Base-by-base conservation (phyloP, 768 basidiomycete genomes). In the Leccinum variicolor region DNA sequence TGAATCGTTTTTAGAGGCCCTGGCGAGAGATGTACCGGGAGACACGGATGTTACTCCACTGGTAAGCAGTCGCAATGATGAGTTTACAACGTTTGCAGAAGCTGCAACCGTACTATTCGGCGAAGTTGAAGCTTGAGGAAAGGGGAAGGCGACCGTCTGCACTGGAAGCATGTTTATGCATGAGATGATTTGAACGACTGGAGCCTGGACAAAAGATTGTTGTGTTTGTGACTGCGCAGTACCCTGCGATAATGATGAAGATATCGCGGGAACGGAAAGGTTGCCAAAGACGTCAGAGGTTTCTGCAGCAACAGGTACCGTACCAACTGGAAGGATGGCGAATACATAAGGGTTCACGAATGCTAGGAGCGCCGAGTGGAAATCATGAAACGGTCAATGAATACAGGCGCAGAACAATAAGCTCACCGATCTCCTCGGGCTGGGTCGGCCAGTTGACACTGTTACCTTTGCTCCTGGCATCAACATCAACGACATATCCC, bases 331-430 rank as follows among this genome's bases (percentile, higher is more conserved):
- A 10, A 93, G 77, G 25, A 90, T 76, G 8, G 90, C 83, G 62
- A 92, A 80, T 15, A 94, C 75, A 62, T 93, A 94, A 1, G 92
- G 92, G 61, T 84, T 84, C 53, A 90, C 77, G 54, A 84, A 86
- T 4, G 84, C 91, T 90, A 61, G 25, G 63, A 6, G 33, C 52
- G 50, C 49, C n/a, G 52, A 68, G 59, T 82, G 75, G 21, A 82
- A 87, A 87, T 43, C 84, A 87, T 52, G 81, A 76, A 13, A 80
- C 76, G 1, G 80, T 78, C 84, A 86, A 89, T 53, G 80, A 78
- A 28, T 87, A 79, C 17, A n/a, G 19, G 28, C 3, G 9, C 21
- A 53, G 6, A 34, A 50, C 8, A 23, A 31, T 7, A 43, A 29
- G 54, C 74, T 64, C 62, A 88, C 91, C 79, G 26, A 88, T 78